phyloP scores from a whole-genome alignment of 164 flowering plant genomes.

The Euptelea pleiosperma region DNA sequence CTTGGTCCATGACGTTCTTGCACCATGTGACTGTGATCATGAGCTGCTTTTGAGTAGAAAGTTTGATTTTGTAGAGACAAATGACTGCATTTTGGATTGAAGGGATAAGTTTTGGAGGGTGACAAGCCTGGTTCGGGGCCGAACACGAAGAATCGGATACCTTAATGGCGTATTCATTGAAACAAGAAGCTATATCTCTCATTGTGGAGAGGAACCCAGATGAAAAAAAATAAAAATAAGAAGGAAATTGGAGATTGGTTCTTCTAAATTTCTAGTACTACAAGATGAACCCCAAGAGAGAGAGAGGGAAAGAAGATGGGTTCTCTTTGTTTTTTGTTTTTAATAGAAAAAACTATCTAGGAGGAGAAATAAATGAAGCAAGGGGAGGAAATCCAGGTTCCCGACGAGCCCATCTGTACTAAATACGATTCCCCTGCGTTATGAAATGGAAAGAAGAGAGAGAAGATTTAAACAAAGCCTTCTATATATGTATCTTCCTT shows the following conservation, averaged over 20 bases:
- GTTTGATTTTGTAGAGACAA: conserved; percentile 47
- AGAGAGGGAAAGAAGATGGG: not conserved
- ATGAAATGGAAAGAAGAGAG: conserved; percentile 9
- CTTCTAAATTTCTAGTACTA: not conserved
- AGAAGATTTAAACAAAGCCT: conserved; percentile 12
- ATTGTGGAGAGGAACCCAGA: conserved; percentile 32
- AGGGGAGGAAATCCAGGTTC: conserved; percentile 19
- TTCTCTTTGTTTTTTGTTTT: conserved; percentile 10
- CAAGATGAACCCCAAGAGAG: not conserved
- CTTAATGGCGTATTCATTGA: conserved; percentile 62
- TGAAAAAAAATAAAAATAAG: not conserved
- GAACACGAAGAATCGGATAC: conserved; percentile 72
- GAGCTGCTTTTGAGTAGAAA: conserved; percentile 45
- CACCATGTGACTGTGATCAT: conserved; percentile 64
- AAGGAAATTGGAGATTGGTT: not conserved
- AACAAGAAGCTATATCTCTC: conserved; percentile 77
- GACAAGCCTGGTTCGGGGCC: conserved; percentile 32
- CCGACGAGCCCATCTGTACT: conserved; percentile 7
- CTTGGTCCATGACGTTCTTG: conserved; percentile 45
- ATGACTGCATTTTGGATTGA: conserved; percentile 64
- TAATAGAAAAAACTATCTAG: conserved; percentile 2
- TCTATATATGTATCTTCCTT: conserved; percentile 15
- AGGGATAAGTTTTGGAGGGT: conserved; percentile 37
- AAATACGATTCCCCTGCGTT: conserved; percentile 12
- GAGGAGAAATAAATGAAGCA: conserved; percentile 7